Percentiles rank a stretch among this genome's conserved stretches.
phyloP scores from a whole-genome alignment of 169 alveolate genomes.

The Eimeria zaria region DNA sequence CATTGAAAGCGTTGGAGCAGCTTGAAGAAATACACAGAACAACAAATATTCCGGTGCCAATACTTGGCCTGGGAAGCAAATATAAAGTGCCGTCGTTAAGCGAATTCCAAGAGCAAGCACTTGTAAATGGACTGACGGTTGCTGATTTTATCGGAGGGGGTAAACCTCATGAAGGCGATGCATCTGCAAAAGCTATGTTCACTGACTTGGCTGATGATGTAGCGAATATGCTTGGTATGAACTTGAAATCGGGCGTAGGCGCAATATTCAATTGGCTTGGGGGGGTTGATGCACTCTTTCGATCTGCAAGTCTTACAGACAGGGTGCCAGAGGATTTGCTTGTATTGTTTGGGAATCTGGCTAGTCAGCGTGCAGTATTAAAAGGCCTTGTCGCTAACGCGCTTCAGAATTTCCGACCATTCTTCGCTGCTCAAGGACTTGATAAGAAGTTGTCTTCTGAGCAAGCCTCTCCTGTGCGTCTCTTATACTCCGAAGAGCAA shows the following conservation, averaged over 20 bases:
- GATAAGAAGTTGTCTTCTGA: not conserved
- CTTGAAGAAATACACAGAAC: not conserved
- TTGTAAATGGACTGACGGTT: not conserved
- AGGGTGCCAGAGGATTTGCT: not conserved
- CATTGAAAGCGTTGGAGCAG: not conserved
- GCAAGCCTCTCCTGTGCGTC: not conserved
- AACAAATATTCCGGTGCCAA: not conserved
- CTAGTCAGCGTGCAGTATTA: not conserved
- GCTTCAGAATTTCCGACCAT: not conserved
- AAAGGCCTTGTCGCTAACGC: not conserved
- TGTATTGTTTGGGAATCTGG: not conserved
- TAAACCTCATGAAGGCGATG: not conserved
- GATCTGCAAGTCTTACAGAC: not conserved
- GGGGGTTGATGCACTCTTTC: not conserved
- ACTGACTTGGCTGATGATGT: not conserved
- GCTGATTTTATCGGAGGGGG: not conserved
- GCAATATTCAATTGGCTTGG: not conserved
- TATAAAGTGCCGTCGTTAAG: not conserved
- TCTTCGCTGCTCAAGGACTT: not conserved
- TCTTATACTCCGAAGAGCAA: not conserved
- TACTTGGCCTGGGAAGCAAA: not conserved
- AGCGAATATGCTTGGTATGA: not conserved
- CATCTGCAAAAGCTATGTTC: not conserved
- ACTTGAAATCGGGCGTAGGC: not conserved
- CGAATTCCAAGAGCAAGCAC: not conserved